These are phyloP conservation scores for Pichia manshurica DNA, from an alignment of 805 yeast species.

Conservation along the genomic window DNA sequence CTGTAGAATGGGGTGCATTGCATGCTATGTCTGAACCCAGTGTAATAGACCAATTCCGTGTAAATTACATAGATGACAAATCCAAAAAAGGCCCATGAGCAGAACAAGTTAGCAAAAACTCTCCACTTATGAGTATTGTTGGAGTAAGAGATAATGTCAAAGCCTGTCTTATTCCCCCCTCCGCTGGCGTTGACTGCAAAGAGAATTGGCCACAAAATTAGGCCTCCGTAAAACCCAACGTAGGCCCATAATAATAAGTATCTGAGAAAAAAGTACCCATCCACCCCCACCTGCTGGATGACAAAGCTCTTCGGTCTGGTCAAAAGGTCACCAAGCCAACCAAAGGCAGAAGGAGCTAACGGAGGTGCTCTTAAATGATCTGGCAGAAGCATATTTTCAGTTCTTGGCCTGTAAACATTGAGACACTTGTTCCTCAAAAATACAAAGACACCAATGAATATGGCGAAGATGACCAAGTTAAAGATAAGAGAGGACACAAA, in stretches of 20 bases:
- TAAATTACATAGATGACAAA: constrained; percentile 59
- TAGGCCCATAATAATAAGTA: constrained; percentile 51
- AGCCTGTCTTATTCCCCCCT: constrained; percentile 50
- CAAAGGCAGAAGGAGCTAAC: constrained; percentile 39
- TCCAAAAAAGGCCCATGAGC: constrained; percentile 72
- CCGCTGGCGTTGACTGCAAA: constrained; percentile 73
- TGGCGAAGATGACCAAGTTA: constrained; percentile 36
- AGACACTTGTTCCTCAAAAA: constrained; percentile 37
- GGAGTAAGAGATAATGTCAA: constrained; percentile 58
- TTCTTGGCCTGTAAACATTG: constrained; percentile 51
- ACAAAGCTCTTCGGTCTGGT: constrained; percentile 54
- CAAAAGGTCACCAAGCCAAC: constrained; percentile 51
- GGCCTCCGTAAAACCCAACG: constrained; percentile 47
- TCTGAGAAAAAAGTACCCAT: constrained; percentile 71
- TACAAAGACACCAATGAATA: constrained; percentile 38
- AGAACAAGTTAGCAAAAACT: constrained; percentile 66
- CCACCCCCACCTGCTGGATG: constrained; percentile 66
- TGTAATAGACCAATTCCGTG: constrained; percentile 67
- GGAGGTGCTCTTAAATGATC: constrained; percentile 34
- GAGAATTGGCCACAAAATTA: constrained; percentile 60
- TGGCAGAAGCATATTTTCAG: constrained; percentile 41
- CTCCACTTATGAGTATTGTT: constrained; percentile 60
- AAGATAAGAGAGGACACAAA: constrained; percentile 45
- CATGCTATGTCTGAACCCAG: constrained; percentile 63
- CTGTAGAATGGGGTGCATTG: constrained; percentile 72